Evolutionary conservation across 164 flowering plant species (phyloP), one percentile per base, ranked within the genome.

Genomic region (Kalanchoe fedtschenkoi): DNA sequence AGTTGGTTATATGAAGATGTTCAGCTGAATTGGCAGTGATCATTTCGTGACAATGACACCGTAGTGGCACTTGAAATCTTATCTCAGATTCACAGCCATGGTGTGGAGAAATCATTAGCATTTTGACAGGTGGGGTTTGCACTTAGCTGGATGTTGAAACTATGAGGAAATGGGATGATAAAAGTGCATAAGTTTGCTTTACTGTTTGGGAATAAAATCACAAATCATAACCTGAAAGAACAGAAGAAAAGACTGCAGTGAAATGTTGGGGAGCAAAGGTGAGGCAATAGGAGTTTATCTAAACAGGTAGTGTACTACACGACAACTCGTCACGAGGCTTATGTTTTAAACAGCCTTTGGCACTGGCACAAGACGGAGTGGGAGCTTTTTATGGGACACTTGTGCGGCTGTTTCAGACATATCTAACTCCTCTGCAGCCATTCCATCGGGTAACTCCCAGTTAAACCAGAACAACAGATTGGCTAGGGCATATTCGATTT

Each of bases 391-490:
- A 1, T 39, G 42, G 30, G 42, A 34, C 26, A 37, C 30, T 59
- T 59, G 62, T 39, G 26, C 1, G 4, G 5, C 39, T 34, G 42
- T 24, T 34, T 19, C 62, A 35, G 39, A 37, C 44, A 59, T 59
- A 19, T 59, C 62, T 15, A 59, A 35, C 16, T 59, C 62, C 44
- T 59, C 43, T 11, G 13, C 1, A 19, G 43, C 14, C 34, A 19
- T 24, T 21, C 62, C 62, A 35, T 30, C 62, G 14, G 43, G 43
- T 10, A 59, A 35, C 28, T 26, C 30, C 62, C 62, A 59, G 42
- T 59, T 19, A 59, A 59, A 59, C 62, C 62, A 59, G 19, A 34
- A 59, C 62, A 59, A 37, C 26, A 59, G 62, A 34, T 59, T 59
- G 41, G 61, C 61, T 14, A 58, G 4, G 26, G 39, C 42, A 58